Percentiles rank a stretch among this genome's conserved stretches.
These are phyloP conservation scores for Carex myosuroides DNA, from an alignment of 176 grass and related monocot species.

Conservation along the genomic window DNA sequence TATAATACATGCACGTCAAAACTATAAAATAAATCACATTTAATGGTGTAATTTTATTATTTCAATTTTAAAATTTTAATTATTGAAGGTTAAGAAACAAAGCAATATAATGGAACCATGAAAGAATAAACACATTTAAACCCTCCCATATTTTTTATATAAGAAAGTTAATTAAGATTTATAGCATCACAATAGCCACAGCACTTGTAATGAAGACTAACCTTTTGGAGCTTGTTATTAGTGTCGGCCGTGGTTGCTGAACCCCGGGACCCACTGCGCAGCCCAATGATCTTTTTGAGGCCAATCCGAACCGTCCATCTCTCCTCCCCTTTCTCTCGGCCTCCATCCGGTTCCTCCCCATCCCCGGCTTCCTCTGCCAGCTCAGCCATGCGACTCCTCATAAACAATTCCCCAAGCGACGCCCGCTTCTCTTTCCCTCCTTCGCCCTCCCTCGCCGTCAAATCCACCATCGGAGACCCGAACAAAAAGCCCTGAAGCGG, in stretches of 20 bases:
- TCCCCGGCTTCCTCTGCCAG: slow-evolving; percentile 27
- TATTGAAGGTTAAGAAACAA: background rate
- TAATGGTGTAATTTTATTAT: background rate
- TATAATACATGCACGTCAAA: too few relatives aligned
- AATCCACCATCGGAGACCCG: slow-evolving; percentile 58
- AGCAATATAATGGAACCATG: too few relatives aligned
- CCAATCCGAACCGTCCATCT: slow-evolving; percentile 21
- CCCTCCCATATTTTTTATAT: too few relatives aligned
- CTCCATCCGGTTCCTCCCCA: slow-evolving; percentile 26
- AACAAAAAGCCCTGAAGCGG: slow-evolving; percentile 89
- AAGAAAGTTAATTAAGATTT: background rate
- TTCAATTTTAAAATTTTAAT: background rate
- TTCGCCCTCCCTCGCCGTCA: slow-evolving; percentile 25
- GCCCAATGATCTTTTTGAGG: slow-evolving; percentile 40
- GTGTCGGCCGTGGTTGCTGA: background rate
- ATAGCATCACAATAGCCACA: background rate
- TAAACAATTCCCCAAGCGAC: slow-evolving; percentile 95
- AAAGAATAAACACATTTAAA: too few relatives aligned
- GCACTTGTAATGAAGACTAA: background rate
- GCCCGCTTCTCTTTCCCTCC: slow-evolving; percentile 39
- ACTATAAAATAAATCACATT: background rate
- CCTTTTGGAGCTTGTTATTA: slow-evolving; percentile 88
- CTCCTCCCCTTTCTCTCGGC: slow-evolving; percentile 22
- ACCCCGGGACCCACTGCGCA: slow-evolving; percentile 2
- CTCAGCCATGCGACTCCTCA: slow-evolving; percentile 70